These are phyloP conservation scores for Mesembryanthemum crystallinum DNA, from an alignment of 148 eudicot genomes.

Conservation along the genomic window DNA sequence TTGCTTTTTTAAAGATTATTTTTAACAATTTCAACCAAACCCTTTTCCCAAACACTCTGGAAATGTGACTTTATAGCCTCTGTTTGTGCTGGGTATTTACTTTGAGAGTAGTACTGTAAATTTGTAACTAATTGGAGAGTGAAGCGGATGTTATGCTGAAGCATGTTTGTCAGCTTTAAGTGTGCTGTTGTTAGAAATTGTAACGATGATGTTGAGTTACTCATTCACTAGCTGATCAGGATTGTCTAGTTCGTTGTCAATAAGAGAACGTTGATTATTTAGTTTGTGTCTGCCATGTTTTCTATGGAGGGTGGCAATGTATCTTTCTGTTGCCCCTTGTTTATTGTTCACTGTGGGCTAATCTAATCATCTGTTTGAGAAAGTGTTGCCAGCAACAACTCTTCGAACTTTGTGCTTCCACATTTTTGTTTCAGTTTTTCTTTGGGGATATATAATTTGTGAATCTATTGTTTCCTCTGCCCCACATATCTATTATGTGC, in stretches of 20 bases:
- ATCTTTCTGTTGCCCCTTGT: no score
- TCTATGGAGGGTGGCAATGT: background rate
- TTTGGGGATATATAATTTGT: background rate
- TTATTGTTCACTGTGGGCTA: background rate
- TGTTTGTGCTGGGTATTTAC: constrained; percentile 6
- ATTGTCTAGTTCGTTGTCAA: background rate
- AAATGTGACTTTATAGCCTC: background rate
- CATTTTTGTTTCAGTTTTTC: no score
- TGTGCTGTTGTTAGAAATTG: background rate
- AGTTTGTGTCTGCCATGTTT: background rate
- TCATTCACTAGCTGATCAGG: background rate
- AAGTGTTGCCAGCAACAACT: background rate
- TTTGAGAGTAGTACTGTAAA: background rate
- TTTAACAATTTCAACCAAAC: background rate
- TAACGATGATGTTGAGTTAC: background rate
- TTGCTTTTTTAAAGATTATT: background rate
- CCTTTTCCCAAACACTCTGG: background rate
- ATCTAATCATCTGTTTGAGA: background rate
- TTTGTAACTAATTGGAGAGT: background rate
- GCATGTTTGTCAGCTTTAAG: background rate
- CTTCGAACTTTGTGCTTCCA: background rate
- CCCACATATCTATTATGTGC: background rate
- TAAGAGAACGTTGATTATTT: background rate
- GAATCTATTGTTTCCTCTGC: background rate
- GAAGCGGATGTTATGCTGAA: background rate